Conservation (phyloP, 1,284 basidiomycete genomes). For the Rhodotorula sp. region DNA sequence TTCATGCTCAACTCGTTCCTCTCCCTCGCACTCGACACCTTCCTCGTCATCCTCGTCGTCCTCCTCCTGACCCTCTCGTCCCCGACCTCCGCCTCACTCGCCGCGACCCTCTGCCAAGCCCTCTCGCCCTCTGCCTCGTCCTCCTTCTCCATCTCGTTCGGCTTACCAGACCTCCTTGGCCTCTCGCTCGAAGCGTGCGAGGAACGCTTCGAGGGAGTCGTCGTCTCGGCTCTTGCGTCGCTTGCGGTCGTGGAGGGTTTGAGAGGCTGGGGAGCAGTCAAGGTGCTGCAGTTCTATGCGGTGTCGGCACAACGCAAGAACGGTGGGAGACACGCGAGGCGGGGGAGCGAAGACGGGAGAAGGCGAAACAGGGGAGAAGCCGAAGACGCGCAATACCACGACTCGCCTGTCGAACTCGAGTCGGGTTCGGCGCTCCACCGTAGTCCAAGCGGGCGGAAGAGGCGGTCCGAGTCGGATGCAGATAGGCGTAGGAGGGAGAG, state of each 20-base stretch:
- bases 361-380: background rate
- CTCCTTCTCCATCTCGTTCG: background rate
- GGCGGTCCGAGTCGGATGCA: slow-evolving; percentile 8
- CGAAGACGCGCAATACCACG: slow-evolving; percentile 12
- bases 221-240: background rate
- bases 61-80: slow-evolving; percentile 7
- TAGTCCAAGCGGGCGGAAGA: slow-evolving; percentile 5
- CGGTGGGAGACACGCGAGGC: too few species aligned
- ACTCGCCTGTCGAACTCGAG: slow-evolving; percentile 21
- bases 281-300: slow-evolving; percentile 22
- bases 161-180: slow-evolving; percentile 28
- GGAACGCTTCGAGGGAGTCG: slow-evolving; percentile 23
- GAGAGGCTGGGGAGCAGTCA: slow-evolving; percentile 13
- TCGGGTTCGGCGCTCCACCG: background rate
- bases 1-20: slow-evolving; percentile 36
- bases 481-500: background rate
- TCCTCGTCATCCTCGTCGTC: slow-evolving; percentile 20
- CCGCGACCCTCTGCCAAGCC: slow-evolving; percentile 27
- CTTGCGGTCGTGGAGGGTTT: slow-evolving; percentile 12
- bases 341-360: background rate
- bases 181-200: slow-evolving; percentile 29
- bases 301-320: background rate
- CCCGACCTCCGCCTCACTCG: slow-evolving; percentile 16
- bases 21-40: slow-evolving; percentile 24
- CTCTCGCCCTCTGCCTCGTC: slow-evolving; percentile 7